Evolutionary conservation across 139 green algal genomes (phyloP).

Genomic region (Coelastrella sp.): DNA sequence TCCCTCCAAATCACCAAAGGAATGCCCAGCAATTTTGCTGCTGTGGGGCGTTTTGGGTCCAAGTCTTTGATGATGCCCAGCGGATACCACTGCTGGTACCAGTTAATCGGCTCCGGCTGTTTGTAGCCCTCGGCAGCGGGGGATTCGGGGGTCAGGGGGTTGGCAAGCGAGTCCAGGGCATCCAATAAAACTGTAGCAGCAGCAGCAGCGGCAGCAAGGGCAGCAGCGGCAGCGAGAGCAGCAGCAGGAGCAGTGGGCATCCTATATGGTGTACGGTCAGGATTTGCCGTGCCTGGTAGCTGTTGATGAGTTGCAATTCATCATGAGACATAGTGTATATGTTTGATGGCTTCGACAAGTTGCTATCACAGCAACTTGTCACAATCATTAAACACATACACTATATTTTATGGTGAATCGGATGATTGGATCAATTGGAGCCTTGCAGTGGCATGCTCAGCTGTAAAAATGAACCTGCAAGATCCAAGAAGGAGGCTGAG

Average conservation of each 20-base stretch:
- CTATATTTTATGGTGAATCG: too few relatives aligned
- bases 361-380: too few relatives aligned
- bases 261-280: too few relatives aligned
- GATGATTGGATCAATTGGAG: too few relatives aligned
- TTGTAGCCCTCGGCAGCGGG: background rate
- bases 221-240: background rate
- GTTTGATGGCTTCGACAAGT: too few relatives aligned
- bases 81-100: slow-evolving; percentile 48
- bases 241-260: background rate
- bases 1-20: slow-evolving; percentile 57
- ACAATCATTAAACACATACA: too few relatives aligned
- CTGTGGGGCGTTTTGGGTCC: slow-evolving; percentile 19
- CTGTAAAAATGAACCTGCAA: too few relatives aligned
- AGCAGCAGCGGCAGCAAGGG: background rate
- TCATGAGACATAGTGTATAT: too few relatives aligned
- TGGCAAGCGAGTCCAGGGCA: background rate
- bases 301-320: too few relatives aligned
- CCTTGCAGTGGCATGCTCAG: too few relatives aligned
- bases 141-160: background rate
- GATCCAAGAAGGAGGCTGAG: too few relatives aligned
- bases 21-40: slow-evolving; percentile 49
- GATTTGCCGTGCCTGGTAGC: too few relatives aligned
- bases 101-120: slow-evolving; percentile 27
- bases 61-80: slow-evolving; percentile 42
- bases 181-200: background rate